Evolutionary conservation across 805 yeast species (phyloP), one percentile per base, ranked within the genome.

Genomic region (Candida railenensis): DNA sequence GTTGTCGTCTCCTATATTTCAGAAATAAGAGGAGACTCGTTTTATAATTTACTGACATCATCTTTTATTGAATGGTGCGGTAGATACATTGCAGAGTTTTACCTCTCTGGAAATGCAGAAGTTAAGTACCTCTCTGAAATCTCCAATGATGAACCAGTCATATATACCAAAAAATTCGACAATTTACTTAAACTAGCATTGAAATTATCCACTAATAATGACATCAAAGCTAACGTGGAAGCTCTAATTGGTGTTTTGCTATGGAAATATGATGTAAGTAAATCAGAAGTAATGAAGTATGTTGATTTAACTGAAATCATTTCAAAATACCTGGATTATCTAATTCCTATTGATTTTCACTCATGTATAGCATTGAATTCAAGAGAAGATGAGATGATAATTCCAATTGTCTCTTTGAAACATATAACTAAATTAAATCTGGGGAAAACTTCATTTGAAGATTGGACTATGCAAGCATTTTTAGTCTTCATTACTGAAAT

Each of bases 221-320:
- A 25, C 9, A 25, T 11, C n/a, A 48, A 51, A 3, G 59, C 60
- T 3, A 56, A 67, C 43, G 61, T 74, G 37, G 80, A 78, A 34
- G 49, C 70, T 3, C 55, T 74, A 4, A 36, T 74, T 7, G 80
- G 81, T 1, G 69, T 62, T 8, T 54, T 76, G 15, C 48, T 74
- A 1, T 52, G 61, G 47, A 63, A 60, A 22, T 61, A 56, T 44
- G 48, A 53, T n/a, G 39, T 44, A 33, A 55, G 43, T 11, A 49
- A 28, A 8, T 45, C 15, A 14, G 63, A 58, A 22, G 47, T 62
- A 1, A 34, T 30, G 12, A 57, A 58, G 30, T 55, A 50, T 45
- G 18, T 69, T 2, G 53, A 64, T 5, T 61, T 62, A 45, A 53
- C 56, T 4, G 25, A 20, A 1, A 34, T 59, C 22, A 50, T 57